Conservation (phyloP, 208 protist genomes). For the Leishmania martiniquensis region DNA sequence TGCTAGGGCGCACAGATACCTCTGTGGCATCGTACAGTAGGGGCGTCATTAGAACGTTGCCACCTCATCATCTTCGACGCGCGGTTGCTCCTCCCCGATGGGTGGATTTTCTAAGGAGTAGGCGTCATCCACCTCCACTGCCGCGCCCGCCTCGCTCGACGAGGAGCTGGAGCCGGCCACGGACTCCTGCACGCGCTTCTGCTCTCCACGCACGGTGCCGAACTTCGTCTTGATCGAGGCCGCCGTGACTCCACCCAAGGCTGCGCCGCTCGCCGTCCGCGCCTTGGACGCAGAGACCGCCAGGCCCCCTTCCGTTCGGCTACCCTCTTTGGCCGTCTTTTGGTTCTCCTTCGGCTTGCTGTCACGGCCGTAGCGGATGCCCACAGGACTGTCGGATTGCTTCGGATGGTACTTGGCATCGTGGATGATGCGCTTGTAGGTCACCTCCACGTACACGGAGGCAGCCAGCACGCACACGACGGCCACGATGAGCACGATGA, state of each 20-base stretch:
- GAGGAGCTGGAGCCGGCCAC: slow-evolving; percentile 17
- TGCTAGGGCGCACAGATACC: not conserved
- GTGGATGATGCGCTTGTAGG: slow-evolving; percentile 71
- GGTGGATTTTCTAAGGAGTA: slow-evolving; percentile 25
- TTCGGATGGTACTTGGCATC: slow-evolving; percentile 72
- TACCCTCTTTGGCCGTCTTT: slow-evolving; percentile 25
- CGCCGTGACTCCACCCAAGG: slow-evolving; percentile 4
- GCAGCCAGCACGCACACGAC: slow-evolving; percentile 55
- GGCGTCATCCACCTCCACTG: slow-evolving; percentile 1
- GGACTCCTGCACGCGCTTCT: slow-evolving; percentile 41
- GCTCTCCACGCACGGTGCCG: slow-evolving; percentile 62
- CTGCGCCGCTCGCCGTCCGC: not conserved
- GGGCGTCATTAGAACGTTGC: slow-evolving; percentile 25
- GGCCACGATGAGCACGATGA: slow-evolving; percentile 64
- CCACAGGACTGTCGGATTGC: slow-evolving; percentile 50
- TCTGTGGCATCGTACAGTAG: not conserved
- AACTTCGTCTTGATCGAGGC: slow-evolving; percentile 55
- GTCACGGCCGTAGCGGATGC: slow-evolving; percentile 61
- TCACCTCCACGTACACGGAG: slow-evolving; percentile 69
- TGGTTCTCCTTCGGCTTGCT: slow-evolving; percentile 42
- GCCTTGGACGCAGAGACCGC: slow-evolving; percentile 13
- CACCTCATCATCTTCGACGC: slow-evolving; percentile 48
- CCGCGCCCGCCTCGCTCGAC: slow-evolving; percentile 10
- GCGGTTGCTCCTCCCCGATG: slow-evolving; percentile 52
- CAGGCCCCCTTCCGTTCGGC: slow-evolving; percentile 12